These are phyloP conservation scores for Aureobasidium sp. DNA, from an alignment of 2,329 filamentous ascomycete genomes.

Conservation along the genomic window DNA sequence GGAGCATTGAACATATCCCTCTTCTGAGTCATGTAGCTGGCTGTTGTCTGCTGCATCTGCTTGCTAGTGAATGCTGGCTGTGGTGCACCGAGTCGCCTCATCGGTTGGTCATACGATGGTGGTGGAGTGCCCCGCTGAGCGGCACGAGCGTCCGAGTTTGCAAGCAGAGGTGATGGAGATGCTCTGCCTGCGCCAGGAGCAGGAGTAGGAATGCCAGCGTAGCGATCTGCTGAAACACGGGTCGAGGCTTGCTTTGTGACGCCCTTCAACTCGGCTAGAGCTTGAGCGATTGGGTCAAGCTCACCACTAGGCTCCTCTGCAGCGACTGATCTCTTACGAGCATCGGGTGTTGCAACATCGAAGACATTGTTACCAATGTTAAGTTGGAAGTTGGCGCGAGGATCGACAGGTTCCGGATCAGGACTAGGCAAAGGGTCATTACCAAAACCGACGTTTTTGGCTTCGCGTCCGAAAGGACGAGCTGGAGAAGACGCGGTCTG, in stretches of 20 bases:
- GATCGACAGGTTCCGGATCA: slow-evolving; percentile 83
- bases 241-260: slow-evolving; percentile 72
- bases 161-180: slow-evolving; percentile 37
- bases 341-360: slow-evolving; percentile 73
- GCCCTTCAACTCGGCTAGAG: slow-evolving; percentile 85
- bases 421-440: slow-evolving; percentile 40
- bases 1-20: slow-evolving; percentile 61
- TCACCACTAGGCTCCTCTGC: slow-evolving; percentile 48
- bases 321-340: slow-evolving; percentile 32
- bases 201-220: slow-evolving; percentile 87
- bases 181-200: slow-evolving; percentile 40
- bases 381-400: slow-evolving; percentile 83
- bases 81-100: slow-evolving; percentile 77
- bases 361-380: slow-evolving; percentile 97
- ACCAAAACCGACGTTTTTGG: slow-evolving; percentile 24
- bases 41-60: slow-evolving; percentile 91
- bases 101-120: slow-evolving; percentile 71
- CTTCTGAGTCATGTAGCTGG: slow-evolving; percentile 78
- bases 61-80: slow-evolving; percentile 86
- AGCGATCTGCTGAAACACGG: slow-evolving; percentile 91
- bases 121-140: slow-evolving; percentile 70
- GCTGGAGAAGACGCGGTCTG: slow-evolving; percentile 13
- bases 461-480: slow-evolving; percentile 18
- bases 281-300: slow-evolving; percentile 81
- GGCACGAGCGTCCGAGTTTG: slow-evolving; percentile 42